A percentile compares a stretch with the other conserved stretches of the same genome.
Conservation (phyloP, 2,329 filamentous ascomycete species). For the Fulvia fulva region DNA sequence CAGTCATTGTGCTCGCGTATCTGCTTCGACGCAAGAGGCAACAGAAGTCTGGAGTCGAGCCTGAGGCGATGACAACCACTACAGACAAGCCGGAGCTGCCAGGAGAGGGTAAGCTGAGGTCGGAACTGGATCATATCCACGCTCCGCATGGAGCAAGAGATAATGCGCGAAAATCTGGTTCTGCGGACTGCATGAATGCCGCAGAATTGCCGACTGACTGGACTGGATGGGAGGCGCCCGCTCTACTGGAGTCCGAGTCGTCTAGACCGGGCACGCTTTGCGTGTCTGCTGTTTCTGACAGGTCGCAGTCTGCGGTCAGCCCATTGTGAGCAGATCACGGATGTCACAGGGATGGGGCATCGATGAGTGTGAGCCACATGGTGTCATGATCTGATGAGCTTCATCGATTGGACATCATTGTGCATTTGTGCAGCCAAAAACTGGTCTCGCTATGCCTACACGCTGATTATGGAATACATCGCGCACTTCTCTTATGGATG, state of each 20-base stretch:
- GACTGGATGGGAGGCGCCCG: not conserved
- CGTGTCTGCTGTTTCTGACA: not conserved
- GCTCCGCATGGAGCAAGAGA: not conserved
- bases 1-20: not conserved
- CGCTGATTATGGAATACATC: no score
- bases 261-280: not conserved
- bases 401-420: no score
- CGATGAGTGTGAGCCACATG: no score
- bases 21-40: not conserved
- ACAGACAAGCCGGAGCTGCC: not conserved
- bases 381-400: no score
- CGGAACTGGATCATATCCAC: not conserved
- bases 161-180: not conserved
- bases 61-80: not conserved
- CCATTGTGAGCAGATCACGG: not conserved
- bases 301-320: not conserved
- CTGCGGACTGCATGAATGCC: not conserved
- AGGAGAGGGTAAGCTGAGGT: not conserved
- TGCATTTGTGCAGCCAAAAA: no score
- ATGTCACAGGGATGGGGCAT: no score
- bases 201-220: not conserved
- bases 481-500: no score
- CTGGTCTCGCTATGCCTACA: no score
- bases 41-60: not conserved
- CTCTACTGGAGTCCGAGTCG: not conserved